phyloP scores from a whole-genome alignment of 371 early-diverging fungal genomes.

The Syncephalis fuscata region DNA sequence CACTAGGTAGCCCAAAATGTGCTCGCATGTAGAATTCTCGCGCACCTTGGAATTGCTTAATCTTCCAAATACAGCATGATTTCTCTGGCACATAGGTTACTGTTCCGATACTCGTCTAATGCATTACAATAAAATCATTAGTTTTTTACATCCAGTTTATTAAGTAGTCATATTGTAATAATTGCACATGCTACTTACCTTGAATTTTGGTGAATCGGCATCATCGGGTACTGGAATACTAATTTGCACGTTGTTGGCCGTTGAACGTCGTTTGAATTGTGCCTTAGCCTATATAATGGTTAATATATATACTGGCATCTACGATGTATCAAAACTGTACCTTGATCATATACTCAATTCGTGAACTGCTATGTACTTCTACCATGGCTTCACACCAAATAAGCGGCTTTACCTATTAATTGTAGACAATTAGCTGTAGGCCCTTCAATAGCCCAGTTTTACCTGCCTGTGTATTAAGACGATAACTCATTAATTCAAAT shows the following conservation, averaged over 20 bases:
- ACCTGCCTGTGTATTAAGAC: slow-evolving; percentile 66
- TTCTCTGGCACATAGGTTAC: slow-evolving; percentile 89
- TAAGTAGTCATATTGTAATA: not conserved
- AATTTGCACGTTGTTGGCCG: slow-evolving; percentile 96
- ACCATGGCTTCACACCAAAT: slow-evolving; percentile 93
- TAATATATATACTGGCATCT: no score
- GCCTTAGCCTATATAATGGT: slow-evolving; percentile 54
- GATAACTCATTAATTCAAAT: slow-evolving; percentile 98
- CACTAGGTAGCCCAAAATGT: slow-evolving; percentile 92
- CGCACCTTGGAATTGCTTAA: slow-evolving; percentile 95
- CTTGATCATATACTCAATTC: slow-evolving; percentile 92
- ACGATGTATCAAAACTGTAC: slow-evolving; percentile 18
- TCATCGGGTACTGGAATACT: slow-evolving; percentile 94
- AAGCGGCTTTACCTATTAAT: slow-evolving; percentile 68
- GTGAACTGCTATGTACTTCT: slow-evolving; percentile 72
- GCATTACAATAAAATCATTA: not conserved
- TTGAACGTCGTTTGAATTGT: slow-evolving; percentile 91
- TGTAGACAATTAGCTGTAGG: not conserved
- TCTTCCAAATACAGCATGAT: slow-evolving; percentile 90
- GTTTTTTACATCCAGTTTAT: no score
- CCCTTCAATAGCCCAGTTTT: not conserved
- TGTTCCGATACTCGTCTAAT: slow-evolving; percentile 68
- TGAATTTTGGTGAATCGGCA: slow-evolving; percentile 93
- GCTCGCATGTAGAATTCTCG: slow-evolving; percentile 91
- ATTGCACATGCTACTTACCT: slow-evolving; percentile 50